Evolutionary conservation across 805 yeast genomes (phyloP).

Genomic region (Dipodascus albidus): DNA sequence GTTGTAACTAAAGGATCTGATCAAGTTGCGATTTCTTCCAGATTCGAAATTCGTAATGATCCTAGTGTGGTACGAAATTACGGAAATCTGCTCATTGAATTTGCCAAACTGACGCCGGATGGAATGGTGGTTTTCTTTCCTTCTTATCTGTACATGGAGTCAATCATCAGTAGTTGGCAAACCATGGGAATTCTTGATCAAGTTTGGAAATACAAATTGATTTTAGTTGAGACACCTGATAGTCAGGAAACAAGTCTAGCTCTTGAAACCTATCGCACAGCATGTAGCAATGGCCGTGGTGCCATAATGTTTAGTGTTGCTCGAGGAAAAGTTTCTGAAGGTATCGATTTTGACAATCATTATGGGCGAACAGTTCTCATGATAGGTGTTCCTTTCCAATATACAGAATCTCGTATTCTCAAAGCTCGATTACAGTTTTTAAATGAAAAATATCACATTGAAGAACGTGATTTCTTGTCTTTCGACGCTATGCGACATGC

Average conservation of each 20-base stretch:
- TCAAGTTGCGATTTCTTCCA: conserved; percentile 91
- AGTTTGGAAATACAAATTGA: conserved; percentile 94
- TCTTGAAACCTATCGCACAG: conserved; percentile 87
- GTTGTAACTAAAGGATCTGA: conserved; percentile 96
- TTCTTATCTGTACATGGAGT: conserved; percentile 93
- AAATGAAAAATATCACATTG: conserved; percentile 83
- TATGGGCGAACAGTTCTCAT: conserved; percentile 94
- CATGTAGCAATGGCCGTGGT: conserved; percentile 95
- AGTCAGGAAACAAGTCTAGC: conserved; percentile 97
- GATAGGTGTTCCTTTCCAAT: conserved; percentile 99
- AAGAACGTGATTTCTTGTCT: conserved; percentile 88
- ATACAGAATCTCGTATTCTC: conserved; percentile 90
- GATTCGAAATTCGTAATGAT: conserved; percentile 94
- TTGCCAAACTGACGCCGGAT: conserved; percentile 92
- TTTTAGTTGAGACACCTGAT: conserved; percentile 96
- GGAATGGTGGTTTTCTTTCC: conserved; percentile 90
- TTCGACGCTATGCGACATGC: conserved; percentile 99
- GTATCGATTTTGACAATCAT: conserved; percentile 98
- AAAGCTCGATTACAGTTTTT: conserved; percentile 91
- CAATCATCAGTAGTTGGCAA: conserved; percentile 98
- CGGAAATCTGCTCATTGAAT: conserved; percentile 85
- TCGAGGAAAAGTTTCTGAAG: conserved; percentile 97
- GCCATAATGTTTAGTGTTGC: conserved; percentile 95
- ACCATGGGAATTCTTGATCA: conserved; percentile 96
- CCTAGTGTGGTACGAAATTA: conserved; percentile 96